Evolutionary conservation across 2,329 filamentous ascomycete genomes (phyloP), one percentile per base, ranked within the genome.

Genomic region (Curvularia spicifera): DNA sequence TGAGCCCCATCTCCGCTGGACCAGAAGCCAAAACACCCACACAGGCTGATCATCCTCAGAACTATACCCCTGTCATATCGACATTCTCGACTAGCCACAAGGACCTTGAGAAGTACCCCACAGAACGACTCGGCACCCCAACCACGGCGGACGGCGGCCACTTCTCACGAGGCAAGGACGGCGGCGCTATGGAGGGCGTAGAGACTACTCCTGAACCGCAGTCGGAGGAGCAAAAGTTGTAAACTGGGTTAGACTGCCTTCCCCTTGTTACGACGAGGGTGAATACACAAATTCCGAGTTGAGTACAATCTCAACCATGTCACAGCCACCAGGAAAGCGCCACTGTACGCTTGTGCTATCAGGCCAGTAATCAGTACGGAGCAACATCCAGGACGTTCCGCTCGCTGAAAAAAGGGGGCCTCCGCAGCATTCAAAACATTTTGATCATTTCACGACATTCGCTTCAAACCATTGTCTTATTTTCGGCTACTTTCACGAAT

Each of bases 11-110:
- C 12, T 76, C 69, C 5, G 69, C 72, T 33, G 70, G 67, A 0
- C 69, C 73, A n/a, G 76, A 78, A 53, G 73, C 74, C n/a, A 76
- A 71, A 51, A 78, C 76, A 5, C 76, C 76, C 1, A 78, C 76
- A 2, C 76, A 78, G 57, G 70, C 74, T 45, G 73, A 76, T 22
- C 74, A 76, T 51, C 59, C 65, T 15, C 60, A 69, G 20, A 64
- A 60, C 12, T 78, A 78, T 60, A 76, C 80, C 26, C 79, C 82
- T 1, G 76, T 83, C 48, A 80, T 83, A 60, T 81, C 80, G 29
- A 83, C 78, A 22, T 83, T 84, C 65, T 82, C 80, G 22, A 83
- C 81, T 1, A 83, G 80, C 66, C 80, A 80, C 58, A 81, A 80
- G 62, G 82, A 84, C 59, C 74, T 83, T 5, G 77, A 82, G 61